A percentile compares a stretch with the other conserved stretches of the same genome.
Evolutionary conservation across 2,329 filamentous ascomycete genomes (phyloP).

Genomic region (Fusarium nurragi): DNA sequence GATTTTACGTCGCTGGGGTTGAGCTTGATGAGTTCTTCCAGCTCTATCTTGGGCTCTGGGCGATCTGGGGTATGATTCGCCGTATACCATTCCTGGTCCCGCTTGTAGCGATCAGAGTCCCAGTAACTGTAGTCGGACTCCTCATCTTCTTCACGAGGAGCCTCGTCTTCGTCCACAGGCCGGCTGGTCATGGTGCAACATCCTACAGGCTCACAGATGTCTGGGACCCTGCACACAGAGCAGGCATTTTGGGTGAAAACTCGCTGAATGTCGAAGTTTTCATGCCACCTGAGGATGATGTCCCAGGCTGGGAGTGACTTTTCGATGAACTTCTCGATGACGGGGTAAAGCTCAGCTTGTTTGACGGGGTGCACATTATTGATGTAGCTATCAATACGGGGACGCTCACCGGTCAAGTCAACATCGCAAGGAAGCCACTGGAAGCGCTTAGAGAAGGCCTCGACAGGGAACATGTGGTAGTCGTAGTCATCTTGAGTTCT

Average conservation of each 20-base stretch:
- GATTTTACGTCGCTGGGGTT: slow-evolving; percentile 39
- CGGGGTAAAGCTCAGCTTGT: slow-evolving; percentile 51
- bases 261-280: slow-evolving; percentile 43
- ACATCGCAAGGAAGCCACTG: slow-evolving; percentile 64
- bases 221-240: slow-evolving; percentile 29
- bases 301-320: slow-evolving; percentile 59
- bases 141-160: slow-evolving; percentile 29
- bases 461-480: background rate
- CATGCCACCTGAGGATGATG: slow-evolving; percentile 47
- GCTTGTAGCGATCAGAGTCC: slow-evolving; percentile 32
- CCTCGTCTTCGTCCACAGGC: slow-evolving; percentile 40
- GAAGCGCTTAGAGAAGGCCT: slow-evolving; percentile 38
- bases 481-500: background rate
- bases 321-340: slow-evolving; percentile 55
- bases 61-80: slow-evolving; percentile 38
- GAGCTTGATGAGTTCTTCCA: slow-evolving; percentile 19
- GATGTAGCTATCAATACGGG: slow-evolving; percentile 60
- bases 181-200: too few species aligned
- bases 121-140: slow-evolving; percentile 29
- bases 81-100: slow-evolving; percentile 45
- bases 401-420: slow-evolving; percentile 49
- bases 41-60: slow-evolving; percentile 4
- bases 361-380: slow-evolving; percentile 61
- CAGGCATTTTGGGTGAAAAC: slow-evolving; percentile 25
- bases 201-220: slow-evolving; percentile 22